phyloP scores from a whole-genome alignment of 1,284 basidiomycete genomes.

The Cutaneotrichosporon cavernicola region DNA sequence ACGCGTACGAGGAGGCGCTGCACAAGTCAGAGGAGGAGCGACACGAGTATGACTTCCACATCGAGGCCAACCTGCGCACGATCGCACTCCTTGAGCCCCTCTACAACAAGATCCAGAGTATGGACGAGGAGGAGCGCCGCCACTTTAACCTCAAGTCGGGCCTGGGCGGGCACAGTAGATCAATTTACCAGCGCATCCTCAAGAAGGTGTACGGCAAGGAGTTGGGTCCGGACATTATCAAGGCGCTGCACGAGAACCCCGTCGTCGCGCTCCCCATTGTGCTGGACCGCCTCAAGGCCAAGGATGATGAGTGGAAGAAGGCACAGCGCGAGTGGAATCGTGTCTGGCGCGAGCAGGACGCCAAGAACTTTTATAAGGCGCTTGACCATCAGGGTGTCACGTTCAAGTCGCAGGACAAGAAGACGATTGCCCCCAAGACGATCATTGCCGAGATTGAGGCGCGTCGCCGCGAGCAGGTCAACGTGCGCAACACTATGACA shows the following conservation, averaged over 20 bases:
- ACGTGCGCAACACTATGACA: constrained; percentile 70
- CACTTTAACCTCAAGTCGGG: constrained; percentile 82
- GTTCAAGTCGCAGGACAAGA: constrained; percentile 96
- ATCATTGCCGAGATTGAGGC: constrained; percentile 86
- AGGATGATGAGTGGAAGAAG: constrained; percentile 96
- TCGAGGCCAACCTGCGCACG: constrained; percentile 87
- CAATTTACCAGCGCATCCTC: constrained; percentile 89
- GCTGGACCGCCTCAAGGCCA: constrained; percentile 82
- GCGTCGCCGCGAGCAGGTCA: constrained; percentile 68
- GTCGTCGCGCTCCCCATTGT: constrained; percentile 89
- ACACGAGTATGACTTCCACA: constrained; percentile 96
- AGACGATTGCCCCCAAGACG: constrained; percentile 84
- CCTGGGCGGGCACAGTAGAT: constrained; percentile 82
- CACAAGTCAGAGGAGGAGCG: constrained; percentile 98
- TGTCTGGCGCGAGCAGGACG: constrained; percentile 95
- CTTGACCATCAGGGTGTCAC: constrained; percentile 93
- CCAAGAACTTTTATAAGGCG: constrained; percentile 95
- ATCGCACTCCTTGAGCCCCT: constrained; percentile 92
- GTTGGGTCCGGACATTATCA: constrained; percentile 77
- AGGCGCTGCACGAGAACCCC: constrained; percentile 89
- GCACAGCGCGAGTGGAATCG: constrained; percentile 94
- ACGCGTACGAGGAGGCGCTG: constrained; percentile 90
- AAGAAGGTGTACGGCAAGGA: constrained; percentile 88
- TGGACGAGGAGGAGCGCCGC: constrained; percentile 83
- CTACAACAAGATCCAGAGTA: constrained; percentile 77